Conservation (phyloP, 176 grass and related monocot species). For the Lolium multiflorum region DNA sequence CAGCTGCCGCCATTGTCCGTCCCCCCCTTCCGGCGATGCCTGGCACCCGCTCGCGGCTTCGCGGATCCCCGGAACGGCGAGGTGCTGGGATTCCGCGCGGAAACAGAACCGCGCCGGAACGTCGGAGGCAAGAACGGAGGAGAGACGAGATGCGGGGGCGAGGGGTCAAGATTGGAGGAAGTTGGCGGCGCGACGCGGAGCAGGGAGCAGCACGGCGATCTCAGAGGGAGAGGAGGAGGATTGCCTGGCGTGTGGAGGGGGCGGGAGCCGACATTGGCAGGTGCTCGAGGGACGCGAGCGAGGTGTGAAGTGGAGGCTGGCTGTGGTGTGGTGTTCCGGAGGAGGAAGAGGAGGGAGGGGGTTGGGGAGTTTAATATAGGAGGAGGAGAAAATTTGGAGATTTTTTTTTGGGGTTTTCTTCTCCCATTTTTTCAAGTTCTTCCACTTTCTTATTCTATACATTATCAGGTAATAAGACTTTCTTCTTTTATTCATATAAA, state of each 20-base stretch:
- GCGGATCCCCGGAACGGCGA: constrained; percentile 30
- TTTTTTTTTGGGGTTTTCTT: neutral
- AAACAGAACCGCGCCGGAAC: neutral
- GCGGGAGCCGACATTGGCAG: constrained; percentile 51
- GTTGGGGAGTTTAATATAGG: constrained; percentile 53
- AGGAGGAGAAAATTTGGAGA: constrained; percentile 44
- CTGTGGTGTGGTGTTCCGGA: constrained; percentile 29
- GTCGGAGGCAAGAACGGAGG: neutral
- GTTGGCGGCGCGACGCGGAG: neutral
- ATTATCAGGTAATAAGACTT: too few species aligned
- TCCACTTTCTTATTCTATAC: neutral
- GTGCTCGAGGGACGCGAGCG: constrained; percentile 45
- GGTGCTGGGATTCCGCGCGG: neutral
- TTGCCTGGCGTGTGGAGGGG: neutral
- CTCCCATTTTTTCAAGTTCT: neutral
- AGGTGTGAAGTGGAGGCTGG: constrained; percentile 47
- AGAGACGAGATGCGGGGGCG: constrained; percentile 40
- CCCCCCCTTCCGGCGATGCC: neutral
- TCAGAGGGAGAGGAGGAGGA: constrained; percentile 47
- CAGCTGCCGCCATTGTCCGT: constrained; percentile 62
- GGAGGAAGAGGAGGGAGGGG: constrained; percentile 13
- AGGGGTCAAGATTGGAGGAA: constrained; percentile 18
- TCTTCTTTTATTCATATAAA: too few species aligned
- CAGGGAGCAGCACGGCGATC: constrained; percentile 35
- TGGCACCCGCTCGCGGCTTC: neutral